phyloP scores from a whole-genome alignment of 495 filamentous ascomycete species.

The Penicillium pancosmium region DNA sequence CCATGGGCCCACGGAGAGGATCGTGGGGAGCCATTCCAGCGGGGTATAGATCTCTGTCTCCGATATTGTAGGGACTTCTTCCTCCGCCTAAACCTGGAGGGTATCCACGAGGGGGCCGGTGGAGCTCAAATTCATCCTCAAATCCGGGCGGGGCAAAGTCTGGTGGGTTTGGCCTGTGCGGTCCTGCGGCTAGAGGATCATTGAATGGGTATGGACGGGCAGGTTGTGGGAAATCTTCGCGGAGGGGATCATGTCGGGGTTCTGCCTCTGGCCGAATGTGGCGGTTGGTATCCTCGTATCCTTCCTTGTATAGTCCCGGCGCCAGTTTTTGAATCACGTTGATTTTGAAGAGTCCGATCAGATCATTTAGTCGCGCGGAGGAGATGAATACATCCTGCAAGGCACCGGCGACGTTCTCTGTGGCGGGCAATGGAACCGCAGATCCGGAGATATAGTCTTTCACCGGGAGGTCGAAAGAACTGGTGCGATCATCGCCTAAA shows the following conservation, averaged over 20 bases:
- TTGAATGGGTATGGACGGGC: conserved; percentile 68
- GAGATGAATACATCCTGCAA: conserved; percentile 77
- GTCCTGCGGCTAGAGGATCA: conserved; percentile 65
- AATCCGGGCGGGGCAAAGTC: conserved; percentile 88
- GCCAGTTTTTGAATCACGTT: conserved; percentile 80
- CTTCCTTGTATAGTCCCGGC: conserved; percentile 72
- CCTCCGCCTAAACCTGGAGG: conserved; percentile 46
- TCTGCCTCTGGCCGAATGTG: conserved; percentile 36
- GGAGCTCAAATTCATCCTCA: conserved; percentile 90
- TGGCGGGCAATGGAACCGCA: conserved; percentile 56
- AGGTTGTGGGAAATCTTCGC: conserved; percentile 57
- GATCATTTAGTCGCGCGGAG: conserved; percentile 62
- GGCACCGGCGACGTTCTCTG: conserved; percentile 40
- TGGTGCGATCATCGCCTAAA: conserved; percentile 77
- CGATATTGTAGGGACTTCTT: conserved; percentile 65
- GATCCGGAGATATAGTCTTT: conserved; percentile 75
- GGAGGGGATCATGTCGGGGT: conserved; percentile 50
- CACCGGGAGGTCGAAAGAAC: conserved; percentile 70
- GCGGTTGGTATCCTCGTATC: conserved; percentile 62
- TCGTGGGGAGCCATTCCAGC: conserved; percentile 83
- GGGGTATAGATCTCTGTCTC: conserved; percentile 85
- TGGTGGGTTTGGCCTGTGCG: conserved; percentile 66
- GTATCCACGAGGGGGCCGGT: conserved; percentile 62
- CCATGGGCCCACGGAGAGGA: conserved; percentile 69
- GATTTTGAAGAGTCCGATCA: conserved; percentile 68